Base-by-base conservation (phyloP, 2,329 filamentous ascomycete species). In the Apiospora kogelbergensis region DNA sequence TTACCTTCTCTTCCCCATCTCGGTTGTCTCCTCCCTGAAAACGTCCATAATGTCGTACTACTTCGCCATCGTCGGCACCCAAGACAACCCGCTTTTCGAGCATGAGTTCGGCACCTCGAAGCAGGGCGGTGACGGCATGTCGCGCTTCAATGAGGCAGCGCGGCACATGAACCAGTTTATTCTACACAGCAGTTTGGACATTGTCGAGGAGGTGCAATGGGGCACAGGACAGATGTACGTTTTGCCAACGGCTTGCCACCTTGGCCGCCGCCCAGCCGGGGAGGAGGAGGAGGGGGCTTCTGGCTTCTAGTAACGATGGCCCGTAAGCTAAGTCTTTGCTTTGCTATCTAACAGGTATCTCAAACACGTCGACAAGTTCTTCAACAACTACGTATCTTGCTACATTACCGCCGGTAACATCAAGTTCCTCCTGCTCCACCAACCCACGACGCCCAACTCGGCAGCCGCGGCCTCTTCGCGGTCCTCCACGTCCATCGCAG, bases 131-230 rank as follows among this genome's bases (percentile, higher is more conserved):
- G 96, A 98, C 85, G 96, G 96, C 75, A 86, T 94, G 79, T 89
- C 95, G 71, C 92, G 93, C 78, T 98, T 98, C 85, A 89, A 88
- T 69, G 93, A 97, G 73, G 91, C 97, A 77, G 92, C 95, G 68
- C 90, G 93, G 72, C 93, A 97, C 80, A 92, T 98, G 86, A 98
- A 98, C 83, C 96, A 98, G 81, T 98, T 99, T 84, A 94, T 98
- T 78, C 90, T 97, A 41, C 95, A 99, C 83, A 95, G 93, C 74
- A 93, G 93, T 73, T 85, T 99, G 69, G 96, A 99, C 80, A 93
- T 98, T 63, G 93, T 97, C 66, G 96, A 99, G 83, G 96, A 99
- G 81, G 90, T 95, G 40, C 96, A 98, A 83, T 99, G 96, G 95
- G 91, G 90, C 7, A 93, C 86, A 71, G 92, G 93, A 5, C 91